Conservation (phyloP, 148 eudicot species). For the Rhododendron ovatum region DNA sequence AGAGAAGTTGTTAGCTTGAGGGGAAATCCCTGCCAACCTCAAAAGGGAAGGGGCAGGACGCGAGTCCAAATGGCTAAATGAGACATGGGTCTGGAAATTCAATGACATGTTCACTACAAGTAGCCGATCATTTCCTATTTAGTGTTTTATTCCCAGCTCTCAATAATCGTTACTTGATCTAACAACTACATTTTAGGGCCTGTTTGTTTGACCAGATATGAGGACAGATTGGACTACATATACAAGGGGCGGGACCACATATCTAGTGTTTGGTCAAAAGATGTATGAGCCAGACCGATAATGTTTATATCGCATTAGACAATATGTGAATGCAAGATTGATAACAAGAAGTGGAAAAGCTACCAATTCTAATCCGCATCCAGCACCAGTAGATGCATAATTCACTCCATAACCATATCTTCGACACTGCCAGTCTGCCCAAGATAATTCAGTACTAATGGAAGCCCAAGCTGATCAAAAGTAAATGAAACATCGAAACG, state of each 20-base stretch:
- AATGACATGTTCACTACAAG: neutral
- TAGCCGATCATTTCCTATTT: neutral
- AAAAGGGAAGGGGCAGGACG: neutral
- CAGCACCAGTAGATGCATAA: slow-evolving; percentile 96
- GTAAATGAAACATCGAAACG: neutral
- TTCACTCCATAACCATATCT: slow-evolving; percentile 77
- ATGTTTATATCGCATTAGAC: neutral
- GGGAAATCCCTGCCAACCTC: neutral
- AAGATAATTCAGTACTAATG: slow-evolving; percentile 78
- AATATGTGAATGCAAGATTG: neutral
- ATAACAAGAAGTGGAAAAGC: neutral
- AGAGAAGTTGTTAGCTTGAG: neutral
- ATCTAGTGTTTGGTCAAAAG: neutral
- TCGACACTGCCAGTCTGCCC: slow-evolving; percentile 56
- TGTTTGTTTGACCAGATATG: neutral
- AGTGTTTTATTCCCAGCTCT: neutral
- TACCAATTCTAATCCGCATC: slow-evolving; percentile 88
- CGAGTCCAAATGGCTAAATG: neutral
- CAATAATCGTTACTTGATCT: neutral
- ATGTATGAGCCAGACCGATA: neutral
- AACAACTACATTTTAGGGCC: neutral
- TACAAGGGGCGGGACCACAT: neutral
- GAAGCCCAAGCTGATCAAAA: slow-evolving; percentile 71
- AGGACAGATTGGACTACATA: neutral
- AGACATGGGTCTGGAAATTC: neutral